A percentile compares a stretch with the other conserved stretches of the same genome.
Evolutionary conservation across 148 eudicot species (phyloP).

Genomic region (Diospyros kaki): DNA sequence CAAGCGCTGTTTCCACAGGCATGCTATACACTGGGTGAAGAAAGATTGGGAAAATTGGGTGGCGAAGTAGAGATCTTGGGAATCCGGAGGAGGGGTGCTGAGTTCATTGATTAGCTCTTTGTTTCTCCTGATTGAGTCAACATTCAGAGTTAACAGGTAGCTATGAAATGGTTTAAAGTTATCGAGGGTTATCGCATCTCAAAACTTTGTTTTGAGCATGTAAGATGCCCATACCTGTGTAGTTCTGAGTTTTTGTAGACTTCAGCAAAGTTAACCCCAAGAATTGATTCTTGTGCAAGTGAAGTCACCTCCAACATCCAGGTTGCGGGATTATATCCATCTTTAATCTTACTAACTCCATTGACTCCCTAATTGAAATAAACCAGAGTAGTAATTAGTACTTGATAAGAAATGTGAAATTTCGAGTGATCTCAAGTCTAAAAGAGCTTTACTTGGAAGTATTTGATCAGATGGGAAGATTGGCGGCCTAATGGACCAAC

Average conservation of each 20-base stretch:
- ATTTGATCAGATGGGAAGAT: conserved; percentile 43
- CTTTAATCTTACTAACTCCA: conserved; percentile 61
- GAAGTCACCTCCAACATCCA: conserved; percentile 78
- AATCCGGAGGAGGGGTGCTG: conserved; percentile 44
- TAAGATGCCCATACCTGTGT: conserved; percentile 29
- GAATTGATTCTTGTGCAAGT: conserved; percentile 40
- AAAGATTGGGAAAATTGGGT: conserved; percentile 46
- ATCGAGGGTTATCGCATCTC: no score
- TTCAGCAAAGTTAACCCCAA: conserved; percentile 47
- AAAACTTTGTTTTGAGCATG: not conserved
- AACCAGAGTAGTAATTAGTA: not conserved
- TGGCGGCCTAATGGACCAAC: conserved; percentile 66
- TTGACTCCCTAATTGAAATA: conserved; percentile 28
- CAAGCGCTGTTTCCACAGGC: conserved; percentile 59
- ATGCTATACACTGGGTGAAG: conserved; percentile 44
- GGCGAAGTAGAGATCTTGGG: conserved; percentile 46
- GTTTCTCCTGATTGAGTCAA: conserved; percentile 35
- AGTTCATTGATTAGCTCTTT: conserved; percentile 41
- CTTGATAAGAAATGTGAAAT: not conserved
- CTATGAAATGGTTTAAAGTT: not conserved
- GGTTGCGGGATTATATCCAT: conserved; percentile 67
- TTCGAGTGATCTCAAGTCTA: not conserved
- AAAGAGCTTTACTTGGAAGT: conserved; percentile 47
- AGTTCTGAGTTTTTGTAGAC: conserved; percentile 52
- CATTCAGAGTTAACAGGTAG: not conserved